Percentiles rank a stretch among this genome's conserved stretches.
Conservation (phyloP, 2,329 filamentous ascomycete species). For the Chaetoscypha palmicola region DNA sequence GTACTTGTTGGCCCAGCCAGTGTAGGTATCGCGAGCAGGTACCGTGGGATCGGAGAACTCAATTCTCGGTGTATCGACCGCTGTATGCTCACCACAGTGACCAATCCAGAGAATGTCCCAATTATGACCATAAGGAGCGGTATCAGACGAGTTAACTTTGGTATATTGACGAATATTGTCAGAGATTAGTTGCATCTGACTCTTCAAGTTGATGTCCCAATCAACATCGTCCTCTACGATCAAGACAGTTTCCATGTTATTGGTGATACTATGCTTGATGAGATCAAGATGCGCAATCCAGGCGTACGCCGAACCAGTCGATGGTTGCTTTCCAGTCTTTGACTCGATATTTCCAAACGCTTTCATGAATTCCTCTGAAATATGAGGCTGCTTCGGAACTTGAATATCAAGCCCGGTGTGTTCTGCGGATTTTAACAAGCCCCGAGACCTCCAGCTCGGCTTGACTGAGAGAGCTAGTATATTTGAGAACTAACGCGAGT, state of each 20-base stretch:
- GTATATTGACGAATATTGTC: conserved; percentile 4
- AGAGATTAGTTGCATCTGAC: conserved; percentile 23
- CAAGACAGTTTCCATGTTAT: conserved; percentile 29
- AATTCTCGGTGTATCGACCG: conserved; percentile 11
- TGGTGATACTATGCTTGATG: conserved; percentile 1
- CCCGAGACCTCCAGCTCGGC: conserved; percentile 2
- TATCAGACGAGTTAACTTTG: conserved; percentile 1
- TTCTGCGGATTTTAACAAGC: conserved; percentile 1
- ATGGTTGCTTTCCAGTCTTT: background rate
- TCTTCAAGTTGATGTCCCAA: conserved; percentile 34
- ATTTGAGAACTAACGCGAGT: background rate
- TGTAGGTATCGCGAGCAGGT: conserved; percentile 18
- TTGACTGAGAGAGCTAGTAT: conserved; percentile 2
- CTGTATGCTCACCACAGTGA: conserved; percentile 31
- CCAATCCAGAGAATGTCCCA: conserved; percentile 35
- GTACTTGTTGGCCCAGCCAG: conserved; percentile 7
- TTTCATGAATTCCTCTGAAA: background rate
- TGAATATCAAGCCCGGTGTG: conserved; percentile 2
- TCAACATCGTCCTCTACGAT: conserved; percentile 41
- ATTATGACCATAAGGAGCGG: conserved; percentile 30
- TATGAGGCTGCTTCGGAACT: background rate
- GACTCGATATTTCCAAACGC: conserved; percentile 1
- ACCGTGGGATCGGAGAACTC: conserved; percentile 22
- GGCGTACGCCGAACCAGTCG: conserved; percentile 3
- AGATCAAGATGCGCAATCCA: conserved; percentile 6